These are phyloP conservation scores for Zanthoxylum bungeanum DNA, from an alignment of 345 rosid genomes.

Conservation along the genomic window DNA sequence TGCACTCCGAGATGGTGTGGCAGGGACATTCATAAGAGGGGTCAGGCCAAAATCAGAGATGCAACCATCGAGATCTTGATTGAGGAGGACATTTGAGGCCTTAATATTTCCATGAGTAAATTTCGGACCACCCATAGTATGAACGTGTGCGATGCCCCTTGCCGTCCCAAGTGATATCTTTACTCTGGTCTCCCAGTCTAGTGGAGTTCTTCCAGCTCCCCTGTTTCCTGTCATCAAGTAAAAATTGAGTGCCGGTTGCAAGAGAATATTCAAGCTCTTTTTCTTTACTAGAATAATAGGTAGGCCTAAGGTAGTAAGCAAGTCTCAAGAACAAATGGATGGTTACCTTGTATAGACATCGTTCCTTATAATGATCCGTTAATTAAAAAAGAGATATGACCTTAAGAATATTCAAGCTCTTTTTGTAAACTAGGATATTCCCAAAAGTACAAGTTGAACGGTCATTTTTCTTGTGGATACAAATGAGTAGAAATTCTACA, in stretches of 20 bases:
- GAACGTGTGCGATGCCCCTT: conserved; percentile 72
- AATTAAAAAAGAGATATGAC: too few species aligned
- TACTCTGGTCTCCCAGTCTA: conserved; percentile 72
- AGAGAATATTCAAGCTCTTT: not conserved
- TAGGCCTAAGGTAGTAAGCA: not conserved
- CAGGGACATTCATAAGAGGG: conserved; percentile 62
- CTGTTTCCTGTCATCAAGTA: conserved; percentile 44
- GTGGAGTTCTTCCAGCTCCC: conserved; percentile 51
- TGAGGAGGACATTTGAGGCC: conserved; percentile 75
- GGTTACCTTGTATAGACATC: not conserved
- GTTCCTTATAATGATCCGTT: not conserved
- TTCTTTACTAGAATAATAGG: too few species aligned
- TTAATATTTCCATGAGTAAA: conserved; percentile 82
- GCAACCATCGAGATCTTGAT: conserved; percentile 49
- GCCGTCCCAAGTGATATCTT: conserved; percentile 68
- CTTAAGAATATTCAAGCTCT: not conserved
- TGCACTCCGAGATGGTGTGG: conserved; percentile 51
- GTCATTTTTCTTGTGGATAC: not conserved
- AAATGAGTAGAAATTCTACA: too few species aligned
- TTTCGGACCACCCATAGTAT: conserved; percentile 64
- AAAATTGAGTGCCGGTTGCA: conserved; percentile 3
- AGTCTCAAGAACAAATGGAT: not conserved
- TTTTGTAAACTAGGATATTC: not conserved
- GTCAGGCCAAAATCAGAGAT: conserved; percentile 69
- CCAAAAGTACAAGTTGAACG: not conserved